Conservation (phyloP, 148 eudicot species). For the Cornus kousa region DNA sequence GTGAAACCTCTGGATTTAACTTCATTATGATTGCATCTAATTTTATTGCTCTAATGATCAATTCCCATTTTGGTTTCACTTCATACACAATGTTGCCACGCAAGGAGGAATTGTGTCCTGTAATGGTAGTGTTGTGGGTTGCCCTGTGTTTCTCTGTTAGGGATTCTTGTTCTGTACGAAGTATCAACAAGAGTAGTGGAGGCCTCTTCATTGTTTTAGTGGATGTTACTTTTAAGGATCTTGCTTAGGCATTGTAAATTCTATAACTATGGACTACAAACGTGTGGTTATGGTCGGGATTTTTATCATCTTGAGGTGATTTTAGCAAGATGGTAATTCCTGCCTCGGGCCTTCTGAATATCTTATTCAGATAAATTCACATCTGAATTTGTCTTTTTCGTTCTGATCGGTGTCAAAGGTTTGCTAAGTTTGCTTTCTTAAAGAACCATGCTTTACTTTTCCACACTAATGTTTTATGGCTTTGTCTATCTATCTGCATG, state of each 20-base stretch:
- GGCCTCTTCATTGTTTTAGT: slow-evolving; percentile 22
- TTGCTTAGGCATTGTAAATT: slow-evolving; percentile 41
- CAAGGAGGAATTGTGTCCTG: slow-evolving; percentile 2
- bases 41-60: background rate
- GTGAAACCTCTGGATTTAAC: background rate
- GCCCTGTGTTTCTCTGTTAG: slow-evolving; percentile 17
- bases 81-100: background rate
- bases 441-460: background rate
- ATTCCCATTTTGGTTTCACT: background rate
- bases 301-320: background rate
- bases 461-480: background rate
- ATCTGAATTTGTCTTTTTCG: background rate
- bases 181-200: slow-evolving; percentile 14
- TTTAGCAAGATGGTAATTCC: background rate
- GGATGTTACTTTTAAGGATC: slow-evolving; percentile 13
- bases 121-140: slow-evolving; percentile 11
- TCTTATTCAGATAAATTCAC: background rate
- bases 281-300: background rate
- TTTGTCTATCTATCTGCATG: background rate
- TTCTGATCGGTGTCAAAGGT: background rate
- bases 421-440: background rate
- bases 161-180: slow-evolving; percentile 8
- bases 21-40: background rate
- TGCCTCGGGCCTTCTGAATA: background rate
- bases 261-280: slow-evolving; percentile 15